Evolutionary conservation across 108 stramenopile genomes (phyloP).

Genomic region (Licmophora abbreviata): DNA sequence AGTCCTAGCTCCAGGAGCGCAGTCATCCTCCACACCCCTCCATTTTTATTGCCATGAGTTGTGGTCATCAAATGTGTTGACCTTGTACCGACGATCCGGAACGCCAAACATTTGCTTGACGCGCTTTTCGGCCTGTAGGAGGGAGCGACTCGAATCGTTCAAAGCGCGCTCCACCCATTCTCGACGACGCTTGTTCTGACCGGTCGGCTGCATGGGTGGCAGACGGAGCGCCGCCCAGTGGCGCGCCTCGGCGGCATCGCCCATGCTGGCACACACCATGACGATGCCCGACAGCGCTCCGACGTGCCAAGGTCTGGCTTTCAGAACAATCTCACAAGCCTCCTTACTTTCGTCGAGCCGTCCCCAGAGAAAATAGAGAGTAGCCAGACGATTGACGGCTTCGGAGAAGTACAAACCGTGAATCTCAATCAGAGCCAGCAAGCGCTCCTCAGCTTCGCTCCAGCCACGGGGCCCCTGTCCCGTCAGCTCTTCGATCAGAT

Average conservation of each 20-base stretch:
- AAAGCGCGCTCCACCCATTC: slow-evolving; percentile 35
- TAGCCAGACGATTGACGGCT: slow-evolving; percentile 72
- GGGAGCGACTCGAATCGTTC: slow-evolving; percentile 5
- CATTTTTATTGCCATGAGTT: slow-evolving; percentile 17
- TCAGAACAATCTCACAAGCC: slow-evolving; percentile 50
- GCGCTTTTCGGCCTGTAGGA: slow-evolving; percentile 18
- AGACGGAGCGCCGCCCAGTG: slow-evolving; percentile 53
- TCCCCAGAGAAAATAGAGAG: slow-evolving; percentile 51
- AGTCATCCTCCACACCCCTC: too few relatives aligned
- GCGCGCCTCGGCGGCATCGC: slow-evolving; percentile 30
- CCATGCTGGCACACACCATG: slow-evolving; percentile 43
- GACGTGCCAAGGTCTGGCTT: slow-evolving; percentile 73
- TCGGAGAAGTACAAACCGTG: slow-evolving; percentile 60
- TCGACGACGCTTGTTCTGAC: slow-evolving; percentile 19
- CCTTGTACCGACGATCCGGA: slow-evolving; percentile 6
- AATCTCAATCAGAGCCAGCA: slow-evolving; percentile 40
- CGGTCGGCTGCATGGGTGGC: slow-evolving; percentile 22
- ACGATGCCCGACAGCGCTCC: slow-evolving; percentile 72
- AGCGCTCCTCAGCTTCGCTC: slow-evolving; percentile 38
- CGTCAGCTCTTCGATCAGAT: slow-evolving; percentile 19
- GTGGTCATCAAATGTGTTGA: background rate
- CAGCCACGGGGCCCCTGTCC: slow-evolving; percentile 25
- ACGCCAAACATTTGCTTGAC: slow-evolving; percentile 24
- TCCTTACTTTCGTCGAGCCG: slow-evolving; percentile 38
- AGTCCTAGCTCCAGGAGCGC: too few relatives aligned